Percentiles rank a stretch among this genome's conserved stretches.
Conservation (phyloP, 2,329 filamentous ascomycete genomes). For the Xylogone sp. region DNA sequence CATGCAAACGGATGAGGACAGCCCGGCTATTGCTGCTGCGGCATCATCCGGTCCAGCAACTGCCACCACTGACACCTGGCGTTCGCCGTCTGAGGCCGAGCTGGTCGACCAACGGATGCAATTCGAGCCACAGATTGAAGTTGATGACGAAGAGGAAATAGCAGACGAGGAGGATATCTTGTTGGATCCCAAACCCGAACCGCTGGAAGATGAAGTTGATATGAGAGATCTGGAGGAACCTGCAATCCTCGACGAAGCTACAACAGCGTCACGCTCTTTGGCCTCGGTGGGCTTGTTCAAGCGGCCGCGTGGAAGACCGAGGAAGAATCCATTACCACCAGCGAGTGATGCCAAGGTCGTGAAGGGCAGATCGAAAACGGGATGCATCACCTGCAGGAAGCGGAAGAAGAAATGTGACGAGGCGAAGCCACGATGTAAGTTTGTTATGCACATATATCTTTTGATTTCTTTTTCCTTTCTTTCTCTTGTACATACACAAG, state of each 20-base stretch:
- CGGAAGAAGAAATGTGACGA: slow-evolving; percentile 73
- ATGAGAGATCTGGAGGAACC: slow-evolving; percentile 7
- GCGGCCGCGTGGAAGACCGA: slow-evolving; percentile 72
- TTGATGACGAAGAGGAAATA: neutral
- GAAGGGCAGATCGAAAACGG: slow-evolving; percentile 71
- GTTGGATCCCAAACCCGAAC: slow-evolving; percentile 17
- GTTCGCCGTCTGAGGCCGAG: neutral
- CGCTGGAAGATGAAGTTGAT: slow-evolving; percentile 15
- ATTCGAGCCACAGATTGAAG: neutral
- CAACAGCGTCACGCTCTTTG: slow-evolving; percentile 16
- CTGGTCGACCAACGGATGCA: neutral
- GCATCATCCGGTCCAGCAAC: neutral
- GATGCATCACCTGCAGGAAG: slow-evolving; percentile 64
- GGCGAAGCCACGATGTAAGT: slow-evolving; percentile 62
- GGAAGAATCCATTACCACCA: slow-evolving; percentile 66
- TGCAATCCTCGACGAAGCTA: neutral
- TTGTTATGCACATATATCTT: slow-evolving; percentile 17
- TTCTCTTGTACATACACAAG: neutral
- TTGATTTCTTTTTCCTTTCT: slow-evolving; percentile 3
- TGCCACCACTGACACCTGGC: neutral
- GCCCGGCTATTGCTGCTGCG: neutral
- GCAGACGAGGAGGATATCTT: neutral
- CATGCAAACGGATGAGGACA: neutral
- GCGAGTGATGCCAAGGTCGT: slow-evolving; percentile 62
- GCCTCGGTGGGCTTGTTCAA: slow-evolving; percentile 41